phyloP scores from a whole-genome alignment of 345 rosid genomes.

The Arabis hirsuta region DNA sequence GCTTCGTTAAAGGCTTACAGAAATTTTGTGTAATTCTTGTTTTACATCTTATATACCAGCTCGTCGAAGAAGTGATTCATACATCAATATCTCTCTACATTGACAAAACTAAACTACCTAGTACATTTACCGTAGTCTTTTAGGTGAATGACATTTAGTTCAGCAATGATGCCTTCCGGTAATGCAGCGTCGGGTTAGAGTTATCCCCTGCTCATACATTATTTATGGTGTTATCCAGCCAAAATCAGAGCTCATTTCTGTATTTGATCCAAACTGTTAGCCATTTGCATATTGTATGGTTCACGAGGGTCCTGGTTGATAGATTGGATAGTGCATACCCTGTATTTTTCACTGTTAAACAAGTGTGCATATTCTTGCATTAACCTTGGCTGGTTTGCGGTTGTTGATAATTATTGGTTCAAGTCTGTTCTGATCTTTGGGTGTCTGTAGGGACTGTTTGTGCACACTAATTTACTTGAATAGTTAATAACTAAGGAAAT shows the following conservation, averaged over 20 bases:
- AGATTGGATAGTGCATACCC: background rate
- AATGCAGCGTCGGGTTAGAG: slow-evolving; percentile 14
- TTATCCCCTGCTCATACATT: slow-evolving; percentile 10
- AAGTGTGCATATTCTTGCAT: slow-evolving; percentile 16
- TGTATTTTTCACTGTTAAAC: slow-evolving; percentile 18
- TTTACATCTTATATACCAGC: background rate
- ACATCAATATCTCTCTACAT: slow-evolving; percentile 9
- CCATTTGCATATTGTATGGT: slow-evolving; percentile 12
- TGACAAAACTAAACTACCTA: slow-evolving; percentile 3
- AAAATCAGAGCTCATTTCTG: slow-evolving; percentile 21
- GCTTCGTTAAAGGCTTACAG: background rate
- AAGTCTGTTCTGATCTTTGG: slow-evolving; percentile 18
- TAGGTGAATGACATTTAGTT: background rate
- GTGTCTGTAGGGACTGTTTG: slow-evolving; percentile 5
- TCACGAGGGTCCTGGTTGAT: slow-evolving; percentile 15
- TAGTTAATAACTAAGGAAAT: slow-evolving; percentile 13
- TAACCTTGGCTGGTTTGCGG: slow-evolving; percentile 16
- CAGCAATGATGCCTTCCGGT: background rate
- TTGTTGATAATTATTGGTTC: slow-evolving; percentile 15
- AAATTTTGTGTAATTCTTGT: background rate
- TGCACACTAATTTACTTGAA: slow-evolving; percentile 1
- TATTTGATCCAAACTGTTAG: background rate
- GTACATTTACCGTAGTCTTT: slow-evolving; percentile 6
- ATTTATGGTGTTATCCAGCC: slow-evolving; percentile 21
- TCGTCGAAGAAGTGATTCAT: background rate